phyloP scores from a whole-genome alignment of 1,284 basidiomycete species.

The Amylostereum chailletii region DNA sequence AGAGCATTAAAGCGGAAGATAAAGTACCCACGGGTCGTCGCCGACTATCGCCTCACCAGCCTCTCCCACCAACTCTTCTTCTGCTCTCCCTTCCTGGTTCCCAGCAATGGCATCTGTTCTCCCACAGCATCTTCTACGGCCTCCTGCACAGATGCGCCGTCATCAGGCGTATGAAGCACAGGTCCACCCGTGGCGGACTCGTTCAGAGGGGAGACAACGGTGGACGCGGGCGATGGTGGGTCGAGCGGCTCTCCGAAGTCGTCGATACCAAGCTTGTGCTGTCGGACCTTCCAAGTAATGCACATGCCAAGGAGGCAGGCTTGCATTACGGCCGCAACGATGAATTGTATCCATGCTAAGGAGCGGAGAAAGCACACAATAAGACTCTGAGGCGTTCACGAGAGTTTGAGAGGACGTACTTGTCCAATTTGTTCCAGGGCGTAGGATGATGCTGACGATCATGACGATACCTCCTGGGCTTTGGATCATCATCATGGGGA shows the following conservation, averaged over 20 bases:
- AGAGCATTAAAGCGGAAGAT: no score
- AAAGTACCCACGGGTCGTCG: no score
- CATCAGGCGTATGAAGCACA: slow-evolving; percentile 4
- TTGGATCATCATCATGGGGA: slow-evolving; percentile 93
- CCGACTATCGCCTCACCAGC: no score
- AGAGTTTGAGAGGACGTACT: slow-evolving; percentile 33
- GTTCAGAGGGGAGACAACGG: no score
- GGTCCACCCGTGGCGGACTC: no score
- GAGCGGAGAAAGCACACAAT: slow-evolving; percentile 5
- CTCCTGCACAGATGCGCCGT: slow-evolving; percentile 14
- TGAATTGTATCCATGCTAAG: slow-evolving; percentile 76
- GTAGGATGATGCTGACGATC: slow-evolving; percentile 76
- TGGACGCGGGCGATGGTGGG: neutral
- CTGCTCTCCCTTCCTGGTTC: slow-evolving; percentile 6
- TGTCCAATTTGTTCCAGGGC: slow-evolving; percentile 83
- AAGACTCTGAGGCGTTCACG: slow-evolving; percentile 1
- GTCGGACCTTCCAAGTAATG: slow-evolving; percentile 70
- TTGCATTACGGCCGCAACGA: slow-evolving; percentile 84
- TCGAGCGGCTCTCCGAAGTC: slow-evolving; percentile 78
- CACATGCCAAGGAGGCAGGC: slow-evolving; percentile 76
- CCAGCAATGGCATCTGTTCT: slow-evolving; percentile 3
- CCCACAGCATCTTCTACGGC: slow-evolving; percentile 15
- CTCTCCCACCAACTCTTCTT: neutral
- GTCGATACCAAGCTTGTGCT: slow-evolving; percentile 73
- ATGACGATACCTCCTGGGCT: slow-evolving; percentile 88